Percentiles rank a stretch among this genome's conserved stretches.
phyloP scores from a whole-genome alignment of 2,329 filamentous ascomycete species.

The Triangularia verruculosa region DNA sequence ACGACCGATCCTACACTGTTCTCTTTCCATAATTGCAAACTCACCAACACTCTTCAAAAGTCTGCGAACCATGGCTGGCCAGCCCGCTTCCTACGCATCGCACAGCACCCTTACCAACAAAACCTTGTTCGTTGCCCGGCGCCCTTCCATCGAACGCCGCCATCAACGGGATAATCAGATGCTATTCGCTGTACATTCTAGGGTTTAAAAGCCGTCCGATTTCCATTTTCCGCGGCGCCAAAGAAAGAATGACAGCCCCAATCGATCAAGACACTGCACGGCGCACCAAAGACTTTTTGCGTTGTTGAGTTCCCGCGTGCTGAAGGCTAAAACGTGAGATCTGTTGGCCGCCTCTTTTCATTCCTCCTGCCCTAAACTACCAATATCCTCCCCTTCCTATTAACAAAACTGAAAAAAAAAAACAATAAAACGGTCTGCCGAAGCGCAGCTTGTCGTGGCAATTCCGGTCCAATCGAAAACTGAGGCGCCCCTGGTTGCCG shows the following conservation, averaged over 20 bases:
- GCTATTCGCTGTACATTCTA: slow-evolving; percentile 44
- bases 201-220: slow-evolving; percentile 33
- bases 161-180: slow-evolving; percentile 38
- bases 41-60: slow-evolving; percentile 17
- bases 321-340: slow-evolving; percentile 11
- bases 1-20: slow-evolving; percentile 18
- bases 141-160: slow-evolving; percentile 30
- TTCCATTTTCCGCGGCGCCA: slow-evolving; percentile 29
- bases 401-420: slow-evolving; percentile 11
- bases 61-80: slow-evolving; percentile 14
- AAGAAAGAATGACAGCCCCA: slow-evolving; percentile 17
- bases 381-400: slow-evolving; percentile 17
- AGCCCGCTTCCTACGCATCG: slow-evolving; percentile 19
- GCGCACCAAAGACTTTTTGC: slow-evolving; percentile 21
- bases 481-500: background rate
- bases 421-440: slow-evolving; percentile 6
- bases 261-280: slow-evolving; percentile 17
- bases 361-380: slow-evolving; percentile 16
- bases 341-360: slow-evolving; percentile 14
- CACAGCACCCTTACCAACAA: slow-evolving; percentile 23
- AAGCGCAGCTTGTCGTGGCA: background rate
- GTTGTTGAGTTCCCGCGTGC: slow-evolving; percentile 18
- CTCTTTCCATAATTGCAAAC: slow-evolving; percentile 21
- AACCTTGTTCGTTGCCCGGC: slow-evolving; percentile 24
- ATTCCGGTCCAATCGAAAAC: background rate